Percentiles rank a stretch among this genome's conserved stretches.
phyloP scores from a whole-genome alignment of 2,329 filamentous ascomycete genomes.

The Colletotrichum godetiae region DNA sequence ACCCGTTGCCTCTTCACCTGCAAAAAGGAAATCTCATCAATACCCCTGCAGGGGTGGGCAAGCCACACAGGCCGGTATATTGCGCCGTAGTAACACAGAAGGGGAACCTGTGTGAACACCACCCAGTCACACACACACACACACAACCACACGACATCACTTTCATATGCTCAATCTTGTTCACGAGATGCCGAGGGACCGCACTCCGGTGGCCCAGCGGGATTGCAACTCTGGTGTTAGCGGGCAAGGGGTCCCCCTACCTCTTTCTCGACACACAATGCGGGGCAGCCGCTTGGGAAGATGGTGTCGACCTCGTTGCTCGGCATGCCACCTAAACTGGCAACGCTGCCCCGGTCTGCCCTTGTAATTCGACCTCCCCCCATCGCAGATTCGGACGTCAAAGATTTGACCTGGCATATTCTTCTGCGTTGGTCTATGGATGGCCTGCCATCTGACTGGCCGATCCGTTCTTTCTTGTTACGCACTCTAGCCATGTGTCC shows the following conservation, averaged over 20 bases:
- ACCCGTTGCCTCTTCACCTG: background rate
- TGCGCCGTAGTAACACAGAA: background rate
- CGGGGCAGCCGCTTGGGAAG: constrained; percentile 33
- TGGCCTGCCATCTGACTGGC: constrained; percentile 28
- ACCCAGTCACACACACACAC: background rate
- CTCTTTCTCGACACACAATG: constrained; percentile 30
- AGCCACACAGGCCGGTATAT: constrained; percentile 14
- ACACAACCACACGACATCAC: constrained; percentile 3
- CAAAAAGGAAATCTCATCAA: background rate
- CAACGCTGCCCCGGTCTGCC: constrained; percentile 31
- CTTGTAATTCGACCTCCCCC: constrained; percentile 24
- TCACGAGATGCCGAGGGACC: constrained; percentile 36
- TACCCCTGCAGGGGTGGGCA: background rate
- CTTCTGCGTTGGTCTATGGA: constrained; percentile 16
- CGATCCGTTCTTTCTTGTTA: constrained; percentile 11
- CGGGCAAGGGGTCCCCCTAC: constrained; percentile 25
- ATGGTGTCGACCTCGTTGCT: constrained; percentile 36
- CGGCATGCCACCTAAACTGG: constrained; percentile 35
- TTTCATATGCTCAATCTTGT: constrained; percentile 35
- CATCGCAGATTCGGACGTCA: constrained; percentile 14
- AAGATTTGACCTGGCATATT: constrained; percentile 20
- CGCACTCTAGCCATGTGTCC: constrained; percentile 13
- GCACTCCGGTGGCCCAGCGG: constrained; percentile 15
- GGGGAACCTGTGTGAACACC: constrained; percentile 6
- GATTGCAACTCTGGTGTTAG: constrained; percentile 29